Percentiles rank a stretch among this genome's conserved stretches.
Conservation (phyloP, 2,329 filamentous ascomycete genomes). For the Myriosclerotinia scirpicola region DNA sequence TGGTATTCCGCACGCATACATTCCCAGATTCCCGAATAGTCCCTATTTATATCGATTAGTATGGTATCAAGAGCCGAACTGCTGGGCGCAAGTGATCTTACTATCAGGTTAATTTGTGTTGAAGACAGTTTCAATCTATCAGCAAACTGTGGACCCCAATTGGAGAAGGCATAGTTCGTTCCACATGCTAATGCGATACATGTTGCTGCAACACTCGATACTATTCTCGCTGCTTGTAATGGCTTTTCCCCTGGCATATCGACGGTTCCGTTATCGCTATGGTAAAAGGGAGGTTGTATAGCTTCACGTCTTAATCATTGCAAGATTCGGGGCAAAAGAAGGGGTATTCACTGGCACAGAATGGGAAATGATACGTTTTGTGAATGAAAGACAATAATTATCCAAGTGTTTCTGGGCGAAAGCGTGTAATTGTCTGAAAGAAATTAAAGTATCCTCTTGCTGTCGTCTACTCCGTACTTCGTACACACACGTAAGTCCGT, state of each 20-base stretch:
- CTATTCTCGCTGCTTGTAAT: constrained; percentile 64
- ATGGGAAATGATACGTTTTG: constrained; percentile 4
- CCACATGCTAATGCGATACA: constrained; percentile 85
- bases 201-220: constrained; percentile 84
- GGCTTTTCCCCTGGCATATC: constrained; percentile 49
- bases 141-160: constrained; percentile 95
- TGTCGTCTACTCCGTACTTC: neutral
- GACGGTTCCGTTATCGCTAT: constrained; percentile 17
- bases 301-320: constrained; percentile 31
- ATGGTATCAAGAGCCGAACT: constrained; percentile 37
- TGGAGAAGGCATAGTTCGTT: constrained; percentile 97
- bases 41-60: constrained; percentile 45
- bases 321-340: constrained; percentile 4
- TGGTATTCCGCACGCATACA: constrained; percentile 90
- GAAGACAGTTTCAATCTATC: constrained; percentile 81
- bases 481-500: constrained; percentile 14
- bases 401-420: neutral
- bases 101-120: constrained; percentile 92
- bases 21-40: constrained; percentile 81
- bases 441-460: constrained; percentile 22
- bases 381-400: constrained; percentile 2
- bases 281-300: constrained; percentile 3
- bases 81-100: constrained; percentile 43
- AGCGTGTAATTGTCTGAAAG: constrained; percentile 22
- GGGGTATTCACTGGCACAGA: neutral